Base-by-base conservation (phyloP, 306 rosid species). In the Alnus rubra region DNA sequence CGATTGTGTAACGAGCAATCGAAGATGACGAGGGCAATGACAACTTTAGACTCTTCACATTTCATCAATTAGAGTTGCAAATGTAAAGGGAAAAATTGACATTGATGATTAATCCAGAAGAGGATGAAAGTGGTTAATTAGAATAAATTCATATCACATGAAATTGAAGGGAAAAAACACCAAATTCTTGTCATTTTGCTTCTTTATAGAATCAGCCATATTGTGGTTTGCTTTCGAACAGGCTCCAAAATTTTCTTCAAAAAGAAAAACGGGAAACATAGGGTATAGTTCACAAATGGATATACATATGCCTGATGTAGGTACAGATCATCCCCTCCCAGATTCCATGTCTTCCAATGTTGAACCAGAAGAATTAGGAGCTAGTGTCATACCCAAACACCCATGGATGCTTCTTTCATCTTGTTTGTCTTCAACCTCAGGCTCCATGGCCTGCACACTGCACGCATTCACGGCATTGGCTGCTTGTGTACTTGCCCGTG, bases 321-420 rank as follows among this genome's bases (percentile, higher is more conserved):
- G 69, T 16, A 67, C 55, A 76, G 1, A 75, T 77, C 81, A 88
- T 76, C 74, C 74, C 79, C 82, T 83, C 52, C 92, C 94, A 45
- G 91, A 76, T 91, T 91, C 97, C 33, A 91, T 52, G 16, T 91
- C 93, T 56, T 88, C 86, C 69, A 82, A 18, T 13, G 82, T 65
- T 19, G 84, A 52, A 82, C 54, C 47, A 69, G 80, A 85, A 73
- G 78, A 84, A 75, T 83, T 74, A 45, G 47, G 72, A 48, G 89
- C 64, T 14, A 84, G 58, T 69, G 89, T 5, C 67, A 90, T 59
- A 37, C 94, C 91, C 81, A 88, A 44, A 55, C 84, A 85, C 15
- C 90, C 91, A 76, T 83, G 79, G 83, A 30, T 48, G 56, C 79
- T 82, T 77, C 77, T 82, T 56, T 82, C 90, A 1, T 80, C 85